phyloP scores from a whole-genome alignment of 345 rosid species.

The Erucastrum elatum region DNA sequence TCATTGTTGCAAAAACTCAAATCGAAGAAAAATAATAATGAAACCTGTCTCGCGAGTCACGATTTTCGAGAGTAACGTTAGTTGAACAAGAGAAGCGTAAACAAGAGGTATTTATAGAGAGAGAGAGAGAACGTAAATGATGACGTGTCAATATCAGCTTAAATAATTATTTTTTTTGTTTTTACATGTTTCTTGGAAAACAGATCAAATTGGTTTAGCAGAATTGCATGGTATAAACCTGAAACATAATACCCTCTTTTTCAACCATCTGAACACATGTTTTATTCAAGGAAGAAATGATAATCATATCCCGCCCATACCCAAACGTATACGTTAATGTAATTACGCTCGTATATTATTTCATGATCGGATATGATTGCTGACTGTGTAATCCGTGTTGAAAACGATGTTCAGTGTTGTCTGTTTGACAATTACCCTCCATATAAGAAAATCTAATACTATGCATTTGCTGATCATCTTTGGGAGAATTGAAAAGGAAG shows the following conservation, averaged over 20 bases:
- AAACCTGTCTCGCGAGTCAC: not conserved
- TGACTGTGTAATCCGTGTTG: constrained; percentile 4
- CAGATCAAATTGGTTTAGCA: no score
- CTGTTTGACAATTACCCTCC: not conserved
- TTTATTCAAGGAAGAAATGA: not conserved
- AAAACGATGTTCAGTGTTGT: not conserved
- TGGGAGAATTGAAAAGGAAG: not conserved
- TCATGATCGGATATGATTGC: not conserved
- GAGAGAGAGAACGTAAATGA: no score
- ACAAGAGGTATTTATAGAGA: no score
- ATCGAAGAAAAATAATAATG: not conserved
- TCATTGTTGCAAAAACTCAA: not conserved
- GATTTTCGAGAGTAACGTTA: not conserved
- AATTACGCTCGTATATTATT: not conserved
- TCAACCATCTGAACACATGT: not conserved
- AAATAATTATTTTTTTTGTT: no score
- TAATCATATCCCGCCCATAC: not conserved
- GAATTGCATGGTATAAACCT: not conserved
- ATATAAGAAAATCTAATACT: no score
- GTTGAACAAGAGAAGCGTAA: no score
- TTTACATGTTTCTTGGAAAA: no score
- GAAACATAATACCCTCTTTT: not conserved
- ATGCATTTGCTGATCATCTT: no score
- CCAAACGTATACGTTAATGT: not conserved
- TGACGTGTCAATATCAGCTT: no score